Evolutionary conservation across 108 stramenopile species (phyloP), one percentile per base, ranked within the genome.

Genomic region (Seminavis robusta): DNA sequence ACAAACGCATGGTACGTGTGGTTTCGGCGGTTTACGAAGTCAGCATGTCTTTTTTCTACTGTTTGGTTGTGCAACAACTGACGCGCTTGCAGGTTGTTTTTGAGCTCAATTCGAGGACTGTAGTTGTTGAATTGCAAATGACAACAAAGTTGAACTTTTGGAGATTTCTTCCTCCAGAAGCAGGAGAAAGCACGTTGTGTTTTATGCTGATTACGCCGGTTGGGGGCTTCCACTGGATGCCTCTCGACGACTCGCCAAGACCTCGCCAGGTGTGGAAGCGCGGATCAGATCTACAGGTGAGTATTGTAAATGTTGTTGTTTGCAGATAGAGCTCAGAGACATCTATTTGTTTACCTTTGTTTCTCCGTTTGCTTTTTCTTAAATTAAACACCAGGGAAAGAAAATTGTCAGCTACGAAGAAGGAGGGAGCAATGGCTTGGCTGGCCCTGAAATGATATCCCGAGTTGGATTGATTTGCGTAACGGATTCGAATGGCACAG

Each of bases 91-190:
- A n/a, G n/a, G 71, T 90, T 33, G 82, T 90, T 16, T 88, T 90
- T 58, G 87, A 89, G 54, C 54, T 89, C 27, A 66, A 83, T 23
- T 71, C 82, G 16, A 74, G 84, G 39, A 83, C 87, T 1, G 84
- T 89, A 1, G 83, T 89, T 29, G 86, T 94, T 15, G 92, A 94
- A 56, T 63, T 94, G 4, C 88, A 94, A 74, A 94, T 94, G 92
- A 94, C 89, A 29, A 94, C 92, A 3, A 94, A 94, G 48, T 71
- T 94, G n/a, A 94, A 94, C 59, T 94, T 73, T 42, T 94, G 92
- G 92, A 67, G 92, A 17, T 94, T 82, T 36, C 69, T 94, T 28
- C 92, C 92, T 28, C 84, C 84, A 8, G 86, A 90, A 47, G 84
- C 83, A 1, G 80, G 84, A 37, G 86, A 87, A 20, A 70, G 77